Percentiles rank a stretch among this genome's conserved stretches.
Evolutionary conservation across 768 basidiomycete genomes (phyloP).

Genomic region (Steccherinum ochraceum): DNA sequence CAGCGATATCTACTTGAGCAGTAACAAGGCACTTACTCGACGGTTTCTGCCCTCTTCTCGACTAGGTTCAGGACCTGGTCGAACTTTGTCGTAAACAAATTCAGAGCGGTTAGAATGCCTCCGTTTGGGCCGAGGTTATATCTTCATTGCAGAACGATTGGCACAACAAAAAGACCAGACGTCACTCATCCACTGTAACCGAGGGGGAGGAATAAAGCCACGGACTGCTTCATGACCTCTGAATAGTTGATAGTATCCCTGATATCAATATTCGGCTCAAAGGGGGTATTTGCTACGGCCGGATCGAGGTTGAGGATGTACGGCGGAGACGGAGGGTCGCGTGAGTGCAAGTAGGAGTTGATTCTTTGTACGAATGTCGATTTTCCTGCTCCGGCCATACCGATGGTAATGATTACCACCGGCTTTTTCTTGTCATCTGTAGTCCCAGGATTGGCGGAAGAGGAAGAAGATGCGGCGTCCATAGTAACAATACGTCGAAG

Average conservation of each 20-base stretch:
- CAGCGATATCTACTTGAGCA: background rate
- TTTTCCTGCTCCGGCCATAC: slow-evolving; percentile 97
- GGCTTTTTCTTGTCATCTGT: slow-evolving; percentile 47
- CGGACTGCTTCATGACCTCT: slow-evolving; percentile 99
- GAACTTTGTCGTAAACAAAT: slow-evolving; percentile 97
- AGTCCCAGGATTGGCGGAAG: background rate
- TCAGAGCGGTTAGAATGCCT: slow-evolving; percentile 93
- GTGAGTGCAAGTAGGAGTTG: slow-evolving; percentile 83
- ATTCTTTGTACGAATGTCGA: slow-evolving; percentile 96
- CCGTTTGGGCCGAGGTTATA: slow-evolving; percentile 99
- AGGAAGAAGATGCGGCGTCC: background rate
- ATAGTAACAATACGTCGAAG: background rate
- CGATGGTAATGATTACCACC: slow-evolving; percentile 82
- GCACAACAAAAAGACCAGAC: slow-evolving; percentile 4
- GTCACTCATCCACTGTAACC: slow-evolving; percentile 3
- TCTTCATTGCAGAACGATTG: slow-evolving; percentile 33
- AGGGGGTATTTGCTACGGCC: slow-evolving; percentile 86
- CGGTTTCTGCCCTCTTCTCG: slow-evolving; percentile 82
- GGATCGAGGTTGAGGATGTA: slow-evolving; percentile 98
- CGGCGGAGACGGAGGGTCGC: slow-evolving; percentile 59
- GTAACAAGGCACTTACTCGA: slow-evolving; percentile 59
- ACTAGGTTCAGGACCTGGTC: slow-evolving; percentile 91
- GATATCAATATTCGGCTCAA: slow-evolving; percentile 96
- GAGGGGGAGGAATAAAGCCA: slow-evolving; percentile 24
- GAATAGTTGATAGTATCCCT: slow-evolving; percentile 95